Evolutionary conservation across 345 rosid genomes (phyloP), one percentile per base, ranked within the genome.

Genomic region (Rhizophora apiculata): DNA sequence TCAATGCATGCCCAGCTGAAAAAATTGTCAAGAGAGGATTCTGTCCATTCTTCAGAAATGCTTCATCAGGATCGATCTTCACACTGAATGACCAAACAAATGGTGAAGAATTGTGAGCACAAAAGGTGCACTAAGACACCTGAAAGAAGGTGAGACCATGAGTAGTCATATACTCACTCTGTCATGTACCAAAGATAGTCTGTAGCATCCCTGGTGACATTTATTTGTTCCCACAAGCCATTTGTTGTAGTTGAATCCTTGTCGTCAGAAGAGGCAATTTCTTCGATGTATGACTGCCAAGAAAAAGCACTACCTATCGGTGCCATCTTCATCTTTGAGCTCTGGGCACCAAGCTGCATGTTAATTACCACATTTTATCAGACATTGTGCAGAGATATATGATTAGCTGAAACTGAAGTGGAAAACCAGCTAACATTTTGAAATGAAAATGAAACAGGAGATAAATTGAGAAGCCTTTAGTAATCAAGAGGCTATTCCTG

Each of bases 11-110:
- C 7, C 80, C 80, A 49, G 80, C 76, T 37, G 80, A 77, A 63
- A 46, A 51, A 59, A 77, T 29, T 58, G 80, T 77, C 57, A 77
- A 76, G 37, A 83, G 71, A 49, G 97, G 98, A 68, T 55, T 56
- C 63, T 87, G 84, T 64, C 96, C 97, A 22, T 70, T 82, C 84
- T 83, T 89, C 67, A 87, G 74, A 76, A 92, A 89, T 4, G 72
- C 81, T 81, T 93, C 98, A 36, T 74, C 63, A 6, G 84, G 29
- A 57, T 75, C 81, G 53, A 93, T 72, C 15, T 81, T 84, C 24
- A 93, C 77, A 79, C 97, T 90, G 96, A 56, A 71, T 34, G 48
- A 54, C 67, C 34, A 27, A 60, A 62, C 54, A 13, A 43, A 43
- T 43, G 16, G 18, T 43, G 49, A 13, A 43, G 49, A 43, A 43